Base-by-base conservation (phyloP, 495 filamentous ascomycete species). In the Aspergillus ellipticus region DNA sequence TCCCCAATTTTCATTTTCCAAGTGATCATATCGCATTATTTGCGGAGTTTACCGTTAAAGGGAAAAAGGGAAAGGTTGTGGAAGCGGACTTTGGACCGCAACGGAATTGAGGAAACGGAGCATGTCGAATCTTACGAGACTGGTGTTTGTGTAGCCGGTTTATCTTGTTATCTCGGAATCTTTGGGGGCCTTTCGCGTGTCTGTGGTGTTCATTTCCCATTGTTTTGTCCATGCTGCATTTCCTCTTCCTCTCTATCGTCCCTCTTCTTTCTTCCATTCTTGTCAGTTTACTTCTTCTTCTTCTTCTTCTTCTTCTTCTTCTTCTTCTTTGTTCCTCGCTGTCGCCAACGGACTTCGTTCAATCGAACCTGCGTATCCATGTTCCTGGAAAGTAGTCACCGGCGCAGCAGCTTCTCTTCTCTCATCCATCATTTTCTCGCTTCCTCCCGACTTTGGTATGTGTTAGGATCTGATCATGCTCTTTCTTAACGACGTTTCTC, bases 1-100 rank as follows among this genome's bases (percentile, higher is more conserved):
- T 97, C 72, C 94, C 94, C 10, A 96, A 97, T 63, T 92, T 88
- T 67, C 94, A 97, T 74, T 97, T 96, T 75, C 95, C 95, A 1
- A 94, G 90, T 69, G 94, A 98, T 71, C 94, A 98, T 73, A 82
- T 98, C 62, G 89, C 92, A 71, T 83, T 98, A 62, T 83, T 91
- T 74, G 88, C 89, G 53, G 90, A 97, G 74, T 96, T 97, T 72
- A 80, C 85, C 54, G 85, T 97, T 73, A 97, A 96, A 74, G 81
- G 82, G 21, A 97, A 95, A 76, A 89, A 94, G 67, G 88, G 85
- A 68, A 92, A 92, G 75, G 75, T 78, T 63, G 75, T 83, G 59
- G 85, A 86, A 54, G 77, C 80, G 54, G 81, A 84, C 66, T 85
- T 85, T 73, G 82, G 83, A 54, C 78, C 77, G 57, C 78, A 81